Evolutionary conservation across 2,329 filamentous ascomycete genomes (phyloP), one percentile per base, ranked within the genome.

Genomic region (Karstenula rhodostoma): DNA sequence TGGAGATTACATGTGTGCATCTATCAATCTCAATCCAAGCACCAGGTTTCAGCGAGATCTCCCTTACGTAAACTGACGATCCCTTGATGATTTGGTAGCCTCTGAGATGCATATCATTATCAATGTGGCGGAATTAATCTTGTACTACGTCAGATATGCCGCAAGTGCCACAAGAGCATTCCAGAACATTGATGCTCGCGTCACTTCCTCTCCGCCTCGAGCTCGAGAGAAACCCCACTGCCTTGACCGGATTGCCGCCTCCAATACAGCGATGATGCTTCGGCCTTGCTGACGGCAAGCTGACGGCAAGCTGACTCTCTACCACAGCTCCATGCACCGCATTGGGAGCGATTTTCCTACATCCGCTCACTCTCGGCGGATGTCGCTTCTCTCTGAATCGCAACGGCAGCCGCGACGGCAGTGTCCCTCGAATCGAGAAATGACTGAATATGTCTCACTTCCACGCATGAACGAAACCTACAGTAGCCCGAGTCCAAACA

Each of bases 51-150:
- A 9, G 8, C 6, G 17, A 15, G 22, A 37, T 15, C 48, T 58
- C 56, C 48, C 56, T 58, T 58, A 40, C 49, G 15, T 15, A 22
- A 10, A 23, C 42, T 6, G 22, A 17, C 9, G 50, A 40, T 52
- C 32, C 50, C 32, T 40, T 35, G 46, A 27, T 50, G 7, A 19
- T 5, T 42, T 29, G 33, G 50, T 52, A 40, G 19, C 50, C 19
- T 40, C 19, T 40, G 33, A 19, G 50, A 27, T 40, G 33, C 50
- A 52, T 52, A 52, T 22, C 50, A 52, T 42, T 52, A 33, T 52
- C 50, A 27, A 15, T 52, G 50, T 52, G 33, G 50, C 33, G 50
- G 33, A 42, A 42, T 17, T 25, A 13, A 32, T 25, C 22, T 42
- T 42, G 50, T 52, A 22, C 37, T 52, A 42, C 50, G 50, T 25